phyloP scores from a whole-genome alignment of 495 filamentous ascomycete species.

The Penicillium verhagenii region DNA sequence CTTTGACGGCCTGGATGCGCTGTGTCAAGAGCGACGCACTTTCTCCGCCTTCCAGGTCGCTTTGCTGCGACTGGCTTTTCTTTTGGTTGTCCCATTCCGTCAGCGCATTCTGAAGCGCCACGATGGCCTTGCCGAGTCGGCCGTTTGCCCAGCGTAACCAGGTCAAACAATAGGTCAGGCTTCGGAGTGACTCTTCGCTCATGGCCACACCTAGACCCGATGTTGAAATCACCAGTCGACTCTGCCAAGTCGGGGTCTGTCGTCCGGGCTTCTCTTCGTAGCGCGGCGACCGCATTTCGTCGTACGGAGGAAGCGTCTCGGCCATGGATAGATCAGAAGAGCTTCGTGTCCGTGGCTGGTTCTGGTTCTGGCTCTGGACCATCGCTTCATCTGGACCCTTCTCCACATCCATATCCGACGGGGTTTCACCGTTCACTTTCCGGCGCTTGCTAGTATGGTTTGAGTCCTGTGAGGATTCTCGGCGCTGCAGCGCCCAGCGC shows the following conservation, averaged over 20 bases:
- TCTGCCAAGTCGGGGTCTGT: conserved; percentile 63
- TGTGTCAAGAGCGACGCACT: conserved; percentile 47
- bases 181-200: conserved; percentile 76
- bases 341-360: conserved; percentile 29
- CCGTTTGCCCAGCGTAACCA: conserved; percentile 76
- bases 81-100: conserved; percentile 67
- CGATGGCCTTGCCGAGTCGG: conserved; percentile 66
- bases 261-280: conserved; percentile 53
- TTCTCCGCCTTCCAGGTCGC: conserved; percentile 24
- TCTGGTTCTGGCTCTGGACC: background rate
- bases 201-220: conserved; percentile 84
- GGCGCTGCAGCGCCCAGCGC: conserved; percentile 66
- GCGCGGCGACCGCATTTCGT: conserved; percentile 67
- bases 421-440: conserved; percentile 48
- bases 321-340: conserved; percentile 51
- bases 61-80: conserved; percentile 14
- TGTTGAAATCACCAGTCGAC: conserved; percentile 76
- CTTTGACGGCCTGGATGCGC: conserved; percentile 67
- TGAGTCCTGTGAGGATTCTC: conserved; percentile 37
- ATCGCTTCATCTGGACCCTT: conserved; percentile 20
- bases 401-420: conserved; percentile 41
- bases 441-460: conserved; percentile 61
- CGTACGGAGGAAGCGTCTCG: conserved; percentile 77
- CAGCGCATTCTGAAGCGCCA: conserved; percentile 65
- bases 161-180: conserved; percentile 72